Base-by-base conservation (phyloP, 805 yeast species). In the Ogataea chonburiensis region DNA sequence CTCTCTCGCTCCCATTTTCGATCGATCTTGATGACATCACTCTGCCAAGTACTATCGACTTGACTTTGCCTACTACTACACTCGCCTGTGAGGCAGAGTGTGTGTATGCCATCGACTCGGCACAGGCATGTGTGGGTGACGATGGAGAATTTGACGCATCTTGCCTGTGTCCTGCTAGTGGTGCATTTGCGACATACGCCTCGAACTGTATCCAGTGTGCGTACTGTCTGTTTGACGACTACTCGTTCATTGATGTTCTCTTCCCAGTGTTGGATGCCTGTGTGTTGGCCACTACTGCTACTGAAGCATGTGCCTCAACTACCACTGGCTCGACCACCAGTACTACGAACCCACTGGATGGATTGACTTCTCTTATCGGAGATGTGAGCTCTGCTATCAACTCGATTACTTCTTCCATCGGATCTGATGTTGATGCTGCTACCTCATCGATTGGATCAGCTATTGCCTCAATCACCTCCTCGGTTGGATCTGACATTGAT, bases 291-390 rank as follows among this genome's bases (percentile, higher is more conserved):
- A 19, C 22, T 10, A 19, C 22, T 19, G 22, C 22, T 19, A 19
- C 22, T 19, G 22, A 7, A 7, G 22, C 22, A 19, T 56, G 55
- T 44, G 43, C 53, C 24, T 18, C 52, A 20, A 17, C 48, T 8
- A 32, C 51, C 7, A 24, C 26, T 6, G 17, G 33, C 41, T 4
- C 26, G 4, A 30, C 31, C 49, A 63, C 61, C 18, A 61, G 64
- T 24, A 58, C 51, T 12, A 12, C 22, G 7, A 7, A 7, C 10
- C 9, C 22, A 19, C 22, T 19, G 7, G 22, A 10, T 7, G 22
- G 22, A 7, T 19, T 19, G 22, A 19, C 22, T 19, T 19, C 22
- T 19, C 9, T 19, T 7, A 19, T 19, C 10, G 29, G 29, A 26
- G 29, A 26, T 16, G 19, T 26, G 10, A 26, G 19, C 12, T 26